A percentile compares a stretch with the other conserved stretches of the same genome.
These are phyloP conservation scores for Pichia sp. DNA, from an alignment of 1,139 yeast species.

Conservation along the genomic window DNA sequence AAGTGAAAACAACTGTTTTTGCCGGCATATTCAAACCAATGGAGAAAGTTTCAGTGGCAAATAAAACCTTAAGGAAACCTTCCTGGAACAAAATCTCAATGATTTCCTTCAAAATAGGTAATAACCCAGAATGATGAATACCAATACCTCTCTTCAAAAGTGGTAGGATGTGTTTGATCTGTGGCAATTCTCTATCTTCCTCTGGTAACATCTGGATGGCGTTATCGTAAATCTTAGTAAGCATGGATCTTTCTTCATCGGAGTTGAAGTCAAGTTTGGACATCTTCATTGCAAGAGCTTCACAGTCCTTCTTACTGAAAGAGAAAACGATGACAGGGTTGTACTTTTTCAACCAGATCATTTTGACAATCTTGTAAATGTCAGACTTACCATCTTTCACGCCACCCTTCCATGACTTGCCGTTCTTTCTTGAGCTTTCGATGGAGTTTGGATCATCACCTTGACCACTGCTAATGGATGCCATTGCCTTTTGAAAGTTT, in stretches of 20 bases:
- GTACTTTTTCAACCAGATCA: conserved; percentile 93
- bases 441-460: conserved; percentile 78
- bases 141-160: conserved; percentile 92
- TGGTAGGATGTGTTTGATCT: conserved; percentile 85
- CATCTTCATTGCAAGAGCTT: conserved; percentile 87
- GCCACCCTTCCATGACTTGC: conserved; percentile 86
- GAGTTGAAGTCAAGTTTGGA: conserved; percentile 89
- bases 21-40: conserved; percentile 98
- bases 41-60: conserved; percentile 98
- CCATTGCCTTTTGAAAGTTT: conserved; percentile 97
- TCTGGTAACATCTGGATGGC: conserved; percentile 86
- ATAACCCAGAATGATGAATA: conserved; percentile 93
- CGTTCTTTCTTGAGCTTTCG: conserved; percentile 48
- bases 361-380: conserved; percentile 92
- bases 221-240: conserved; percentile 80
- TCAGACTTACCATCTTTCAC: conserved; percentile 74
- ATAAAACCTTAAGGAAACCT: conserved; percentile 86
- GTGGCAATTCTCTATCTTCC: conserved; percentile 86
- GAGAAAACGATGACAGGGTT: conserved; percentile 98
- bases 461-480: conserved; percentile 70
- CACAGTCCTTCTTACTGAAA: conserved; percentile 95
- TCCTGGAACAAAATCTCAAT: conserved; percentile 96
- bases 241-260: conserved; percentile 85
- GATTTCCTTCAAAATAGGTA: conserved; percentile 93
- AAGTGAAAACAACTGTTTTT: conserved; percentile 94